A percentile compares a stretch with the other conserved stretches of the same genome.
Evolutionary conservation across 768 basidiomycete genomes (phyloP).

Genomic region (Kwoniella botswanensis): DNA sequence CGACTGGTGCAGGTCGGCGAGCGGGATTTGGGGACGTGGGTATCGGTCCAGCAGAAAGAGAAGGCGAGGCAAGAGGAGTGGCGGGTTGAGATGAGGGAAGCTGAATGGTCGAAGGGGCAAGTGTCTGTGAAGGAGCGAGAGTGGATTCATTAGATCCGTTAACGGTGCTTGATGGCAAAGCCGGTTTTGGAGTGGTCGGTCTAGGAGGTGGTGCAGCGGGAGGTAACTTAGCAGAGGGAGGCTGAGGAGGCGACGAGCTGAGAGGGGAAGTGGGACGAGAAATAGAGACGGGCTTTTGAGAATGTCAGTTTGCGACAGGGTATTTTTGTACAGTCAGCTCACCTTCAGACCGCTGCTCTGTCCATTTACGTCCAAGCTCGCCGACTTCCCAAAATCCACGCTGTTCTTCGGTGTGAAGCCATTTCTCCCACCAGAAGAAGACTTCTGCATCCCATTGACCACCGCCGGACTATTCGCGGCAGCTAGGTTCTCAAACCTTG

Average conservation of each 20-base stretch:
- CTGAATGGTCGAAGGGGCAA: slow-evolving; percentile 5
- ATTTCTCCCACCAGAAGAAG: background rate
- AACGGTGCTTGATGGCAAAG: background rate
- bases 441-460: background rate
- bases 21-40: slow-evolving; percentile 18
- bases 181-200: slow-evolving; percentile 25
- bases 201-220: slow-evolving; percentile 15
- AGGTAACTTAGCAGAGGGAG: background rate
- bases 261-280: slow-evolving; percentile 22
- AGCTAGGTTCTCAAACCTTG: slow-evolving; percentile 45
- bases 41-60: slow-evolving; percentile 3
- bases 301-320: background rate
- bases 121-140: background rate
- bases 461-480: slow-evolving; percentile 18
- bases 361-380: background rate
- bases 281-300: background rate
- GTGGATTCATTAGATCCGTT: too few species aligned
- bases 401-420: slow-evolving; percentile 6
- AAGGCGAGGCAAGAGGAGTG: slow-evolving; percentile 6
- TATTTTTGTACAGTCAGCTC: background rate
- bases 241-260: slow-evolving; percentile 6
- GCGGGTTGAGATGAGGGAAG: slow-evolving; percentile 1
- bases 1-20: slow-evolving; percentile 21
- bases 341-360: slow-evolving; percentile 6
- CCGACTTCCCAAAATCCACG: slow-evolving; percentile 11